Base-by-base conservation (phyloP, 208 protist species). In the Naegleria lovaniensis region DNA sequence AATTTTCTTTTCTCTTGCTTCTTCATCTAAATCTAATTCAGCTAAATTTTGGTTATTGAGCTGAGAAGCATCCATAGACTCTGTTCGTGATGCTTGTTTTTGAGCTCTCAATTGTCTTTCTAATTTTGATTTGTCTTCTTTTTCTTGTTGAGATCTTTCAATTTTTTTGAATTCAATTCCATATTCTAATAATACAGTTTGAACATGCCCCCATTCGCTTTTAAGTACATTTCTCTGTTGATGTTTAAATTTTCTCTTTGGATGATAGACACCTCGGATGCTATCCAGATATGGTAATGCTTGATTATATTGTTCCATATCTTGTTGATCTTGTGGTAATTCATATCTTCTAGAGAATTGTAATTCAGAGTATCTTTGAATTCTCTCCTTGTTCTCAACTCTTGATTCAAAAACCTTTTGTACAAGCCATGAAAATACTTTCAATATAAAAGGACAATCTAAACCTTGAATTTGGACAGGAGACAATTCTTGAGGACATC, bases 341-440 rank as follows among this genome's bases (percentile, higher is more conserved):
- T 84, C 33, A 91, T 92, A 93, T 25, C 90, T 55, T 76, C 94
- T 93, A 76, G 84, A 39, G 91, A 97, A 97, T 75, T 93, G 93
- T 38, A 93, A 91, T 4, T 93, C 92, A 55, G 93, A 91, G 85
- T 94, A 96, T 58, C 92, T 48, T 79, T 93, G 90, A 0, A 97
- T 91, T 75, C 92, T 89, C 90, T 95, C 93, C 48, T 91, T 95
- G 16, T 92, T 95, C 36, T 96, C 95, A 51, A 92, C 92, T n/a
- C 97, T 91, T 9, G 93, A 93, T 41, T 97, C 95, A 48, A 95
- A 93, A 11, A 97, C 95, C 38, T 94, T 93, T 58, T 94, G 92
- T 0, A 96, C 92, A 0, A 98, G 92, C 96, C 96, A 98, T 93
- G 96, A 92, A 52, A 97, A 92, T 48, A 95, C 92, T 58, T 93